Conservation (phyloP, 495 filamentous ascomycete species). For the Podospora didyma region DNA sequence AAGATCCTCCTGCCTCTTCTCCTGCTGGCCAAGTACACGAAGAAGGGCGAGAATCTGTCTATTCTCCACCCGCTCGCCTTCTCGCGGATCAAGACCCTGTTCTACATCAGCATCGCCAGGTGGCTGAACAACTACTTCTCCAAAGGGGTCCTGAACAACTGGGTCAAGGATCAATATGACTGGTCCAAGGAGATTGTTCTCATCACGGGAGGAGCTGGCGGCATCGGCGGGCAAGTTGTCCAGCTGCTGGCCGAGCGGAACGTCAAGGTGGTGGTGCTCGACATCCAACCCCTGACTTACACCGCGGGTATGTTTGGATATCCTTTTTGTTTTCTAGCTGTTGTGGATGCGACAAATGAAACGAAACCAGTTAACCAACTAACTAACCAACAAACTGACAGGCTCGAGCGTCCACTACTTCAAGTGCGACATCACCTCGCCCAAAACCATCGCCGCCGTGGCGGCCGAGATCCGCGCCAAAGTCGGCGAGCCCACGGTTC, state of each 20-base stretch:
- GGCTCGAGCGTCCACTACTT: constrained; percentile 55
- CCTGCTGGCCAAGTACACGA: constrained; percentile 55
- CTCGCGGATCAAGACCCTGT: constrained; percentile 42
- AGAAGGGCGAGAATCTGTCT: constrained; percentile 48
- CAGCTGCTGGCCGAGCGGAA: constrained; percentile 53
- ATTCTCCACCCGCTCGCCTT: constrained; percentile 46
- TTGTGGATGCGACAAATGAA: too few relatives aligned
- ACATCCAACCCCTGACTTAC: constrained; percentile 59
- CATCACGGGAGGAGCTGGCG: constrained; percentile 66
- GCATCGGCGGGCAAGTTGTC: constrained; percentile 62
- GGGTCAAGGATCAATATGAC: constrained; percentile 56
- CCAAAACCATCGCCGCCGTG: constrained; percentile 41
- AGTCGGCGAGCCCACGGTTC: constrained; percentile 61
- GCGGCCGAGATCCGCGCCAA: constrained; percentile 47
- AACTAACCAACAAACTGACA: constrained; percentile 14
- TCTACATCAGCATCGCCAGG: constrained; percentile 46
- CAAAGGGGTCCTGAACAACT: constrained; percentile 56
- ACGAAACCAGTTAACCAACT: too few relatives aligned
- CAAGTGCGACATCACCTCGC: constrained; percentile 61
- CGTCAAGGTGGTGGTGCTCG: constrained; percentile 65
- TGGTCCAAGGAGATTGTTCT: constrained; percentile 68
- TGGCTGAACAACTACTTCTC: constrained; percentile 49
- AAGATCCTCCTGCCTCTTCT: constrained; percentile 56
- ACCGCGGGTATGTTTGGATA: constrained; percentile 51
- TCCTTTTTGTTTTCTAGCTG: constrained; percentile 4